Evolutionary conservation across 345 rosid genomes (phyloP), one percentile per base, ranked within the genome.

Genomic region (Ceriops decandra): DNA sequence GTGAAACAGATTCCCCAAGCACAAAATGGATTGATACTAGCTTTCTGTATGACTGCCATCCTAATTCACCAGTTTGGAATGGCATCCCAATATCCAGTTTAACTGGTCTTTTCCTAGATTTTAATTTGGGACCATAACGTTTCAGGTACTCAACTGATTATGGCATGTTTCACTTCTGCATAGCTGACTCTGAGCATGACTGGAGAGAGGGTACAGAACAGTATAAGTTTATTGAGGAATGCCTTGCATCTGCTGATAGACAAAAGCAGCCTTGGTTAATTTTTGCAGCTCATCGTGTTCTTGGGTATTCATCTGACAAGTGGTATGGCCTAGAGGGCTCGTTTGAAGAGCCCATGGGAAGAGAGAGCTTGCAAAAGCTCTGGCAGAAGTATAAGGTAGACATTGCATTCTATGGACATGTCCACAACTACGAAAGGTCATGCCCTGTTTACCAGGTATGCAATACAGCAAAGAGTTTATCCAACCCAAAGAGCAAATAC

Each of bases 351-450:
- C 93, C 90, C 46, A 85, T 87, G 88, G 91, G 88, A 69, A 82
- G 95, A 77, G 91, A 91, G 17, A 82, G 84, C 77, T 53, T 91
- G 76, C 97, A 91, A 77, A 87, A 73, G 74, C 87, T 90, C 22
- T 90, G 95, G 97, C 92, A 88, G 79, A 91, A 87, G 72, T 86
- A 91, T 83, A 88, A 83, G 77, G 97, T 91, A 13, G 95, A 89
- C 80, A 78, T 88, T 35, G 92, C 92, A 54, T 88, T 86, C 73
- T 91, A 63, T 15, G 97, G 97, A 32, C 92, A 91, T 64, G 83
- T 91, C 68, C 97, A 91, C 63, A 91, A 91, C 85, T 91, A 91
- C 38, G 95, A 87, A 78, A 79, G 95, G 68, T 81, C 90, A 15
- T 91, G 97, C 71, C 95, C 91, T 30, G 68, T 91, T 47, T 89